phyloP scores from a whole-genome alignment of 2,329 filamentous ascomycete species.

The Amauroascus niger region DNA sequence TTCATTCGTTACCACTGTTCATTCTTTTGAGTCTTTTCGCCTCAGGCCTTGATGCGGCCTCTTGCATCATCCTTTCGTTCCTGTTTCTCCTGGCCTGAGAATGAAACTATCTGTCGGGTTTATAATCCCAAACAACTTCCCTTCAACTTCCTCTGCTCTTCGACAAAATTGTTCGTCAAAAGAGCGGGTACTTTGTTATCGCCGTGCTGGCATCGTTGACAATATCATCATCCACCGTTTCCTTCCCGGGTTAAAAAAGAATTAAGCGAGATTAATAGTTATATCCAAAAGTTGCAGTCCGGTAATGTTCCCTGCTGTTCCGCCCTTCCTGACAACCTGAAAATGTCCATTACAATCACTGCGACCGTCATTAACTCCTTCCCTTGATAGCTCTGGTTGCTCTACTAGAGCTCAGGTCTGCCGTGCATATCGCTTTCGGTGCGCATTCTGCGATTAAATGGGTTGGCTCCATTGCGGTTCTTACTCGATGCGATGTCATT shows the following conservation, averaged over 20 bases:
- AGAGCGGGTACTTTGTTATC: neutral
- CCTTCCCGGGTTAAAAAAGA: neutral
- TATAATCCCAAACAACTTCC: neutral
- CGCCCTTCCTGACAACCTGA: too few relatives aligned
- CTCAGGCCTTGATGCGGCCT: constrained; percentile 20
- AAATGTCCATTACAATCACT: too few relatives aligned
- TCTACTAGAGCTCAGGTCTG: neutral
- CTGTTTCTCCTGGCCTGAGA: constrained; percentile 10
- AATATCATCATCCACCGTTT: neutral
- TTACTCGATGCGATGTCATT: constrained; percentile 50
- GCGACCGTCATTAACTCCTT: neutral
- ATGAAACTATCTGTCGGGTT: neutral
- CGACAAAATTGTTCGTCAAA: neutral
- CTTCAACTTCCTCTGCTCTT: neutral
- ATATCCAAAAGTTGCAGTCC: neutral
- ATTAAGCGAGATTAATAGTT: neutral
- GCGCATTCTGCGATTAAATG: constrained; percentile 9
- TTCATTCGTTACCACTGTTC: constrained; percentile 3
- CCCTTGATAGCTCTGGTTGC: neutral
- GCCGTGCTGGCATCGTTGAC: neutral
- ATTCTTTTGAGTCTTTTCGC: constrained; percentile 12
- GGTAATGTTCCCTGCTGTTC: neutral
- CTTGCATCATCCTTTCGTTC: constrained; percentile 13
- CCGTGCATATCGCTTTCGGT: neutral
- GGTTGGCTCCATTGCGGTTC: constrained; percentile 7